These are phyloP conservation scores for Xanthoconium stramineum DNA, from an alignment of 768 basidiomycete genomes.

Conservation along the genomic window DNA sequence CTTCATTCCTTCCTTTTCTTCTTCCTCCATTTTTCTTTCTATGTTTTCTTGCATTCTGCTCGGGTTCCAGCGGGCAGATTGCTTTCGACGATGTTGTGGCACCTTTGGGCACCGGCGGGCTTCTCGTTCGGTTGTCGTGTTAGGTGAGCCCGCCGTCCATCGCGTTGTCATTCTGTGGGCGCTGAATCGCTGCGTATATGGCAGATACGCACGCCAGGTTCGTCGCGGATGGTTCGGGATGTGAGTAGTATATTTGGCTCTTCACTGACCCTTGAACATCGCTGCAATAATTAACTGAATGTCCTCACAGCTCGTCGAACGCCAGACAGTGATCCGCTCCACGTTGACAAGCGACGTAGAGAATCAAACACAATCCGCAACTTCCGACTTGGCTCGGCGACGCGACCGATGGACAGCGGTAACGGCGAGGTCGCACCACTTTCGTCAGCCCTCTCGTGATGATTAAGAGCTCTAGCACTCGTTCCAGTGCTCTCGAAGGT, in stretches of 20 bases:
- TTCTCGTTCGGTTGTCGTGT: not conserved
- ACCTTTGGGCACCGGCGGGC: not conserved
- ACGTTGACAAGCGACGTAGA: not conserved
- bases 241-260: not conserved
- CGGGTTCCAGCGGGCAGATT: not conserved
- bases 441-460: not conserved
- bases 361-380: not conserved
- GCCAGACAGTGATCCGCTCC: not conserved
- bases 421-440: not conserved
- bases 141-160: not conserved
- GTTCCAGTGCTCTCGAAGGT: not conserved
- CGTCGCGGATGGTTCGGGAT: not conserved
- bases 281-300: not conserved
- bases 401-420: not conserved
- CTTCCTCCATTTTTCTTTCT: not conserved
- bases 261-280: not conserved
- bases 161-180: not conserved
- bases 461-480: not conserved
- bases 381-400: not conserved
- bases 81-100: not conserved
- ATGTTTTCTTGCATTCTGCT: not conserved
- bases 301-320: not conserved
- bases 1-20: not conserved
- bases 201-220: no score
- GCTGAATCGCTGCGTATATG: no score